phyloP scores from a whole-genome alignment of 106 monocot species.

The Posidonia australis region DNA sequence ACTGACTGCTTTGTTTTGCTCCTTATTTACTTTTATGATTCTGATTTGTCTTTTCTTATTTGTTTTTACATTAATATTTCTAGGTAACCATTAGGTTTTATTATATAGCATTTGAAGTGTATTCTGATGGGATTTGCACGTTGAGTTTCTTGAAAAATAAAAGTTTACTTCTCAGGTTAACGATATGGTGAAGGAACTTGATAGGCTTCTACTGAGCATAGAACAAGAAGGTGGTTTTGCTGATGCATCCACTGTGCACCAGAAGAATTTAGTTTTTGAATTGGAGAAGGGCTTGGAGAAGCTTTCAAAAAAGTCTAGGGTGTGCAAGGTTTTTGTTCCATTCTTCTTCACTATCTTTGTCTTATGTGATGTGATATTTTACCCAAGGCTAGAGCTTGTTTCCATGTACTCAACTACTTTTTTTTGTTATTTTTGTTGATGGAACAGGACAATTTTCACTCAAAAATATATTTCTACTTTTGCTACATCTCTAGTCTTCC shows the following conservation, averaged over 20 bases:
- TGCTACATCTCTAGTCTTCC: too few species aligned
- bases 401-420: too few species aligned
- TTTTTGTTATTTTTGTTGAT: too few species aligned
- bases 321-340: constrained; percentile 47
- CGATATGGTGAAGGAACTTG: constrained; percentile 70
- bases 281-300: constrained; percentile 50
- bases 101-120: too few species aligned
- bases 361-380: not conserved
- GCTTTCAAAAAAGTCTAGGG: constrained; percentile 30
- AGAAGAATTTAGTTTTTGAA: constrained; percentile 38
- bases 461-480: too few species aligned
- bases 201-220: constrained; percentile 49
- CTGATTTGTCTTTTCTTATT: not conserved
- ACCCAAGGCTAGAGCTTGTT: too few species aligned
- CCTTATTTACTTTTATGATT: not conserved
- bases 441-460: too few species aligned
- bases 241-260: constrained; percentile 51
- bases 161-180: constrained; percentile 35
- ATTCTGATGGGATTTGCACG: too few species aligned
- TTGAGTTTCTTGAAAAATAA: too few species aligned
- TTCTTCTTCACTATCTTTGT: not conserved
- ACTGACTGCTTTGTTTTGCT: not conserved
- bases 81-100: not conserved
- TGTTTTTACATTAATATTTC: too few species aligned
- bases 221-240: constrained; percentile 63